These are phyloP conservation scores for Amaranthus tricolor DNA, from an alignment of 179 eudicot species.

Conservation along the genomic window DNA sequence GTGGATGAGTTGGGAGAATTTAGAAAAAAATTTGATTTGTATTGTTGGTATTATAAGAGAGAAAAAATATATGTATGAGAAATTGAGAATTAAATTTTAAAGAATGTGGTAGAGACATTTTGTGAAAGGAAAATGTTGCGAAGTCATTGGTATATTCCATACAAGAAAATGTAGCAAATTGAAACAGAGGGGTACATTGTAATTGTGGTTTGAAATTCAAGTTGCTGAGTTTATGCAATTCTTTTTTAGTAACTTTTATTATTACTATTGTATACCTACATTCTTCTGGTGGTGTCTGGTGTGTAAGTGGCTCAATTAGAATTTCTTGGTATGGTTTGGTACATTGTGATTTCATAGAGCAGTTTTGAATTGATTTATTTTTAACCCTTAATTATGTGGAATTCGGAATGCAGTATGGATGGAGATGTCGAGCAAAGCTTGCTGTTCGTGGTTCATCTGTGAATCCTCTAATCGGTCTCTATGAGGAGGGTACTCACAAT, in stretches of 20 bases:
- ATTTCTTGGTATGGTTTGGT: neutral
- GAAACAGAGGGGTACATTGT: too few species aligned
- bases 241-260: neutral
- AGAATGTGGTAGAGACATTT: neutral
- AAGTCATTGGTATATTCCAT: too few species aligned
- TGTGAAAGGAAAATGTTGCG: too few species aligned
- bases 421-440: constrained; percentile 97
- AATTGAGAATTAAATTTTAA: neutral
- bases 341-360: neutral
- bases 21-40: neutral
- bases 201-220: neutral
- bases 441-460: constrained; percentile 85
- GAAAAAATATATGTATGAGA: neutral
- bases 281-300: neutral
- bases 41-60: neutral
- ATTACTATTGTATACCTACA: neutral
- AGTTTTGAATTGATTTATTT: neutral
- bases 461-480: constrained; percentile 78
- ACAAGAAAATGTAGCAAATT: too few species aligned
- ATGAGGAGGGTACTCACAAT: constrained; percentile 91
- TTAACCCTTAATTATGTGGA: neutral
- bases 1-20: neutral
- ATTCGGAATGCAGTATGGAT: constrained; percentile 60
- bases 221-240: neutral
- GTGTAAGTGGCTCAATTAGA: neutral